A percentile compares a stretch with the other conserved stretches of the same genome.
phyloP scores from a whole-genome alignment of 441 rosid species.

The Aquilaria agallochum region DNA sequence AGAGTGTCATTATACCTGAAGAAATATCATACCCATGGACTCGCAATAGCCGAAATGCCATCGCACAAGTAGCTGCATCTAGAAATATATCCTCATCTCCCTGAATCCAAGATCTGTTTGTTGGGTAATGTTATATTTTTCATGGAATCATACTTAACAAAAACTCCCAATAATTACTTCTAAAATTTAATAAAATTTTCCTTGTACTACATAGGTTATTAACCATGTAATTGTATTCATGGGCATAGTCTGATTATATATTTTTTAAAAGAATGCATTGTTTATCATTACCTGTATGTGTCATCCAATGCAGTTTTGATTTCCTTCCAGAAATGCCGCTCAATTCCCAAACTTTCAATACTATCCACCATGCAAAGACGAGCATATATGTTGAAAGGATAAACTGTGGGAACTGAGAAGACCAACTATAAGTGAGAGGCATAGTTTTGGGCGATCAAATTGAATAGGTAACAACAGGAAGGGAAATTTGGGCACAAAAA shows the following conservation, averaged over 20 bases:
- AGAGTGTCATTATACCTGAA: constrained; percentile 40
- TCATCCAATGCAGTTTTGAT: constrained; percentile 44
- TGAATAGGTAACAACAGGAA: constrained; percentile 3
- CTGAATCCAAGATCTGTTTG: constrained; percentile 67
- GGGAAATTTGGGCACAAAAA: constrained; percentile 16
- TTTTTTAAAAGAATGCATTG: not conserved
- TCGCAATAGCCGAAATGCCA: constrained; percentile 67
- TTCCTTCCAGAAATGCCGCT: constrained; percentile 57
- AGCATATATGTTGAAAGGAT: constrained; percentile 50
- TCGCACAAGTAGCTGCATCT: constrained; percentile 38
- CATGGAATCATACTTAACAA: not conserved
- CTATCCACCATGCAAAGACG: constrained; percentile 58
- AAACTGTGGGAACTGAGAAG: constrained; percentile 68
- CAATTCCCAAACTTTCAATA: constrained; percentile 69
- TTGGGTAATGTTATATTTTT: constrained; percentile 20
- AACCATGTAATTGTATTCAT: no score
- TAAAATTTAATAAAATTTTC: no score
- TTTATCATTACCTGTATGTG: constrained; percentile 47
- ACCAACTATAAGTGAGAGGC: constrained; percentile 13
- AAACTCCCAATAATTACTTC: no score
- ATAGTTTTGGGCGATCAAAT: constrained; percentile 5
- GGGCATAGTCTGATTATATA: not conserved
- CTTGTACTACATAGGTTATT: no score
- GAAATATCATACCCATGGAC: constrained; percentile 58
- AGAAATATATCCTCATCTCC: constrained; percentile 66